phyloP scores from a whole-genome alignment of 2,329 filamentous ascomycete species.

The Fusarium pseudonygamai region DNA sequence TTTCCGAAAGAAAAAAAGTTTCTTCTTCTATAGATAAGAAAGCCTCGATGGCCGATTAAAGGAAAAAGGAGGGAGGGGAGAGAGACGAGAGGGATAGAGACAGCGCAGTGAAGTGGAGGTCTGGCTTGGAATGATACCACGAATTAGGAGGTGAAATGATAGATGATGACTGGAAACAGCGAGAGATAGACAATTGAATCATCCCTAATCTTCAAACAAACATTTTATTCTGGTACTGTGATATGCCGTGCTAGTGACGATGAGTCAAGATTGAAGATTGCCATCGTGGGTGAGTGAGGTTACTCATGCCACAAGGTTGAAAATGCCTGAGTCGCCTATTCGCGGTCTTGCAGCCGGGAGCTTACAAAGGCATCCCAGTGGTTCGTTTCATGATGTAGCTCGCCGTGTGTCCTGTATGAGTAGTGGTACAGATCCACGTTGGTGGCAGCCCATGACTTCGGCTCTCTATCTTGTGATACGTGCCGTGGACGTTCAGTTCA shows the following conservation, averaged over 20 bases:
- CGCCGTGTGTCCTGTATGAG: constrained; percentile 4
- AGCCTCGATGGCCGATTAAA: constrained; percentile 34
- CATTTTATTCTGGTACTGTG: neutral
- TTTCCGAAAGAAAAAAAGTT: constrained; percentile 2
- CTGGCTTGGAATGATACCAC: constrained; percentile 43
- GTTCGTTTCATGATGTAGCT: constrained; percentile 5
- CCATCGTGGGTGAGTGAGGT: neutral
- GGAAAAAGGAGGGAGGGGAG: neutral
- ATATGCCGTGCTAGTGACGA: neutral
- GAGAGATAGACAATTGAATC: constrained; percentile 21
- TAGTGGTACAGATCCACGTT: neutral
- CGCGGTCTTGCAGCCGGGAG: neutral
- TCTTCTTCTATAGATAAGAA: constrained; percentile 23
- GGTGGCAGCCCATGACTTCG: neutral
- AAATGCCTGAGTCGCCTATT: neutral
- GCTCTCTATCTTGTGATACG: constrained; percentile 16
- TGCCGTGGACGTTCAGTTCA: neutral
- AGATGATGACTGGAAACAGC: constrained; percentile 6
- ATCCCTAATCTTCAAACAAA: neutral
- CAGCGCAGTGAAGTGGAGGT: constrained; percentile 3
- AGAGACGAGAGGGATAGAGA: neutral
- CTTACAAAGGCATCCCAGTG: neutral
- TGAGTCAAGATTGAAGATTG: neutral
- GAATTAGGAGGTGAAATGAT: constrained; percentile 39
- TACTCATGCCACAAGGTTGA: neutral